Evolutionary conservation across 495 filamentous ascomycete genomes (phyloP).

Genomic region (Talaromyces stipitatus): DNA sequence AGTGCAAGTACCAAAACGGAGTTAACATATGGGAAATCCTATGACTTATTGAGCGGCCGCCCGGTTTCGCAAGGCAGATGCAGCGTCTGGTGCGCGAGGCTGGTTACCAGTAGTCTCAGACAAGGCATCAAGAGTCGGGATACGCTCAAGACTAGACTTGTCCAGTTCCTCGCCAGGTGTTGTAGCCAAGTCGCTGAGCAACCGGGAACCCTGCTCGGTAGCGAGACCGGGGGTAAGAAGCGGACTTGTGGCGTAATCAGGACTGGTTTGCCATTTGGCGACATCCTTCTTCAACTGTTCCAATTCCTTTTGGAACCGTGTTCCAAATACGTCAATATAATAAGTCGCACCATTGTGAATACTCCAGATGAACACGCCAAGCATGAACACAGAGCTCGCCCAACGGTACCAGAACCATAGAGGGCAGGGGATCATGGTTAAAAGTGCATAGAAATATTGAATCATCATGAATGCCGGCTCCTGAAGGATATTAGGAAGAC

Average conservation of each 20-base stretch:
- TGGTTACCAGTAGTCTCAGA: slow-evolving; percentile 20
- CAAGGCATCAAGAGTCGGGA: slow-evolving; percentile 32
- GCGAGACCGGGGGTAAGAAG: slow-evolving; percentile 17
- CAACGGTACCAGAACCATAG: slow-evolving; percentile 91
- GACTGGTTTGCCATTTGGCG: slow-evolving; percentile 69
- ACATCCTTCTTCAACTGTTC: slow-evolving; percentile 87
- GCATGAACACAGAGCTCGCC: slow-evolving; percentile 68
- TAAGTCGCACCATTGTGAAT: slow-evolving; percentile 93
- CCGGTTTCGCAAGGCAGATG: slow-evolving; percentile 2
- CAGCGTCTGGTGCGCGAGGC: background rate
- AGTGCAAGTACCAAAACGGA: slow-evolving; percentile 9
- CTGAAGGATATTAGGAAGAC: slow-evolving; percentile 66
- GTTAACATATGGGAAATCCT: background rate
- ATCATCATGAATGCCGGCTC: slow-evolving; percentile 93
- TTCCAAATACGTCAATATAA: slow-evolving; percentile 97
- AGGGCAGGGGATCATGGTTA: slow-evolving; percentile 90
- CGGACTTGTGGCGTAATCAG: slow-evolving; percentile 29
- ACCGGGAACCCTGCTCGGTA: slow-evolving; percentile 9
- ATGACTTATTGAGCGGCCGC: background rate
- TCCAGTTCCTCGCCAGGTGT: slow-evolving; percentile 12
- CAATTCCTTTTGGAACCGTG: slow-evolving; percentile 91
- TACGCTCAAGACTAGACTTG: slow-evolving; percentile 31
- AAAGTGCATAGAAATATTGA: slow-evolving; percentile 81
- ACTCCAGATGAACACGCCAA: slow-evolving; percentile 78
- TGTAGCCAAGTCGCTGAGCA: slow-evolving; percentile 6